Conservation (phyloP, 345 rosid genomes). For the Rhodomyrtus tomentosa region DNA sequence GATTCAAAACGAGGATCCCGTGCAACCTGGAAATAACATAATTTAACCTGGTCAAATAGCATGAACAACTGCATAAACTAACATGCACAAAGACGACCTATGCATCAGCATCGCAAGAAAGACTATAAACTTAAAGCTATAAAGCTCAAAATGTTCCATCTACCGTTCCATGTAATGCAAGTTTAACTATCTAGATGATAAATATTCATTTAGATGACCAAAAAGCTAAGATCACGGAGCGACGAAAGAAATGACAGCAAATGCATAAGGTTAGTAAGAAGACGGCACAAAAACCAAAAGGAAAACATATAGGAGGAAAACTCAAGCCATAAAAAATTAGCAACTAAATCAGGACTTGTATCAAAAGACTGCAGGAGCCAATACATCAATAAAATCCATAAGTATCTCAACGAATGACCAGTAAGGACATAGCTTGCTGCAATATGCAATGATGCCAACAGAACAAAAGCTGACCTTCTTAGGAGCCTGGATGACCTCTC, state of each 20-base stretch:
- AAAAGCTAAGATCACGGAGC: background rate
- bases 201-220: background rate
- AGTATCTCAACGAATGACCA: background rate
- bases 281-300: background rate
- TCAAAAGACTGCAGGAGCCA: background rate
- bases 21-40: constrained; percentile 25
- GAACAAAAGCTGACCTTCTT: constrained; percentile 37
- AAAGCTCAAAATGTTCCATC: background rate
- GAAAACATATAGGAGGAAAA: background rate
- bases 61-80: background rate
- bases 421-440: background rate
- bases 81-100: background rate
- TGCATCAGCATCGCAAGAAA: background rate
- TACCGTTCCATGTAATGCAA: background rate
- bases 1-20: constrained; percentile 83
- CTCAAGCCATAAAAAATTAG: background rate
- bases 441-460: background rate
- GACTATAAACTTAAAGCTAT: background rate
- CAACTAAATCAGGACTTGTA: background rate
- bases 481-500: constrained; percentile 72
- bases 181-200: background rate
- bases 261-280: background rate
- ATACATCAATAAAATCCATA: background rate
- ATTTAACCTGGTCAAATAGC: background rate
- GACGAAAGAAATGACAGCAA: background rate